phyloP scores from a whole-genome alignment of 305 asterid species.

The Solanum hybrid region DNA sequence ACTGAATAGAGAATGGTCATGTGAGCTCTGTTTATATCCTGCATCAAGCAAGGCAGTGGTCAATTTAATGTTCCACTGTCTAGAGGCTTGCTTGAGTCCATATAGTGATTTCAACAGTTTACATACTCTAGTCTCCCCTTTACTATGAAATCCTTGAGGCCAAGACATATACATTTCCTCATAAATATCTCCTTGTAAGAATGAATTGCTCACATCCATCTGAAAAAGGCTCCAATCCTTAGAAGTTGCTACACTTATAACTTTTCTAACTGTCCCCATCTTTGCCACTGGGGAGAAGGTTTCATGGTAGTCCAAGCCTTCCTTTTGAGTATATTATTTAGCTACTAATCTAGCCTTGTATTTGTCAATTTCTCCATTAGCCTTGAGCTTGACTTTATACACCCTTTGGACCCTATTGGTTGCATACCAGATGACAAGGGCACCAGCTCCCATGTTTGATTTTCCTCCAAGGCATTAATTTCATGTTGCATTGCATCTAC shows the following conservation, averaged over 20 bases:
- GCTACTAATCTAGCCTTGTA: background rate
- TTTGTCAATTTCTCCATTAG: background rate
- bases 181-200: background rate
- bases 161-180: background rate
- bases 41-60: background rate
- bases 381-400: background rate
- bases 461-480: background rate
- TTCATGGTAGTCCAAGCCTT: background rate
- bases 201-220: background rate
- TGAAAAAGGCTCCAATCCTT: too few relatives aligned
- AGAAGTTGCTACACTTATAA: background rate
- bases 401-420: background rate
- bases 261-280: background rate
- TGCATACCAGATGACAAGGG: background rate
- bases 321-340: rapidly evolving
- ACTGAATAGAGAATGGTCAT: background rate
- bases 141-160: background rate
- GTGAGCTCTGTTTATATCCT: background rate
- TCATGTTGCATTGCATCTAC: background rate
- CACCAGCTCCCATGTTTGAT: background rate
- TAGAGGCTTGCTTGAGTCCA: background rate
- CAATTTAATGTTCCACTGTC: background rate
- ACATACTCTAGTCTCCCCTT: background rate
- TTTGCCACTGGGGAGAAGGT: background rate
- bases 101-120: too few relatives aligned